Percentiles rank a stretch among this genome's conserved stretches.
These are phyloP conservation scores for Cerrena zonata DNA, from an alignment of 1,284 basidiomycete genomes.

Conservation along the genomic window DNA sequence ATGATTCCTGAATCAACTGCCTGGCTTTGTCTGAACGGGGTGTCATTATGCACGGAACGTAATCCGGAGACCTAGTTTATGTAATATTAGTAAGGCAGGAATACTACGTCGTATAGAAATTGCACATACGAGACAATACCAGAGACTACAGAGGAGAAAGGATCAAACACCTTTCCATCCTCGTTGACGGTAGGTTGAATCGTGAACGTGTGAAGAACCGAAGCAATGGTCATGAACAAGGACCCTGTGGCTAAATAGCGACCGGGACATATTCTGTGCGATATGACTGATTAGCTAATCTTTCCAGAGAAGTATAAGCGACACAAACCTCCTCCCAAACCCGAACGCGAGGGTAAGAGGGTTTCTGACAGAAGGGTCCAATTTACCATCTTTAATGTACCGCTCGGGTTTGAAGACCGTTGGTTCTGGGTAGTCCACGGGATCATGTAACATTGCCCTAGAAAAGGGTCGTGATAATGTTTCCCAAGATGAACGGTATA, in stretches of 20 bases:
- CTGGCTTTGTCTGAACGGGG: neutral
- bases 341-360: conserved; percentile 6
- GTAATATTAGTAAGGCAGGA: neutral
- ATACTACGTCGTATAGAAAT: neutral
- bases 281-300: neutral
- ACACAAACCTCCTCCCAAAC: conserved; percentile 1
- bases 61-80: neutral
- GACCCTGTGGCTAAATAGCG: neutral
- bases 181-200: neutral
- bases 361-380: conserved; percentile 5
- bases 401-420: conserved; percentile 21
- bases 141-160: neutral
- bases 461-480: neutral
- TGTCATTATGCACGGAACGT: neutral
- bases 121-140: conserved; percentile 2
- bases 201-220: conserved; percentile 1
- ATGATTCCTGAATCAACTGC: neutral
- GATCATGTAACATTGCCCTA: conserved; percentile 21
- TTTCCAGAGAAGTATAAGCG: neutral
- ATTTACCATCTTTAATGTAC: conserved; percentile 13
- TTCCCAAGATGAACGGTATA: neutral
- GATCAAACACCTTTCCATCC: neutral
- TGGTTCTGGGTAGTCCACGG: conserved; percentile 18
- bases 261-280: conserved; percentile 3
- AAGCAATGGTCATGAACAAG: conserved; percentile 1